Evolutionary conservation across 1,284 basidiomycete genomes (phyloP).

Genomic region (Meira miltonrushii): DNA sequence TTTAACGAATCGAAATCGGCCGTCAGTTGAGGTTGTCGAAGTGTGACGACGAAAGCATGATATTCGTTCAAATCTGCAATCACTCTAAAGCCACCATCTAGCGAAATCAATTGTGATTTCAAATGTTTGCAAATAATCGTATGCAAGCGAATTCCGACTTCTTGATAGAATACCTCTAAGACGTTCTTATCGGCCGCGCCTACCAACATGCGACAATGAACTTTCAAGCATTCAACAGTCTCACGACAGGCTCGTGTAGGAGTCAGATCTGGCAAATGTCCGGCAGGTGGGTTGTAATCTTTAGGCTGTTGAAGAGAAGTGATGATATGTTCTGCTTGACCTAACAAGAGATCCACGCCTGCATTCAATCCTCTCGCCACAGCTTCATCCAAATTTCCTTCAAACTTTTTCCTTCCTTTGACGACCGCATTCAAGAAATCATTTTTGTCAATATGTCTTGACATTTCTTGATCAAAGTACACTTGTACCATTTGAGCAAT

Average conservation of each 20-base stretch:
- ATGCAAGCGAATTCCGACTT: slow-evolving; percentile 86
- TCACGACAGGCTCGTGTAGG: slow-evolving; percentile 80
- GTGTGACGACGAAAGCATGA: slow-evolving; percentile 69
- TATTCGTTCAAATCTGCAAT: slow-evolving; percentile 94
- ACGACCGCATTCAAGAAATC: slow-evolving; percentile 92
- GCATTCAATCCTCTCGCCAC: slow-evolving; percentile 89
- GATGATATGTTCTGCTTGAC: slow-evolving; percentile 93
- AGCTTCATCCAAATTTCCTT: slow-evolving; percentile 81
- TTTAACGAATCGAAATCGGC: slow-evolving; percentile 87
- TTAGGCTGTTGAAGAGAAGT: slow-evolving; percentile 72
- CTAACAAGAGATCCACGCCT: slow-evolving; percentile 92
- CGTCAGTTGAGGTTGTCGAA: slow-evolving; percentile 63
- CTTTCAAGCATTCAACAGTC: slow-evolving; percentile 76
- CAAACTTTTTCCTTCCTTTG: slow-evolving; percentile 92
- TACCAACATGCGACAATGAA: slow-evolving; percentile 81
- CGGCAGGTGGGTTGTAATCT: slow-evolving; percentile 74
- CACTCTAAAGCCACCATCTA: slow-evolving; percentile 87
- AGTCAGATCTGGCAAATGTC: slow-evolving; percentile 32
- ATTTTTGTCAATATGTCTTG: slow-evolving; percentile 56
- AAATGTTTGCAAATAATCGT: slow-evolving; percentile 94
- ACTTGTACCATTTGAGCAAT: slow-evolving; percentile 97
- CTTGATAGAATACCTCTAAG: slow-evolving; percentile 93
- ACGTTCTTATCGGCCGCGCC: slow-evolving; percentile 94
- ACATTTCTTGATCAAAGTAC: slow-evolving; percentile 89
- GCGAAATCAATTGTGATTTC: slow-evolving; percentile 90